Evolutionary conservation across 1,139 yeast genomes (phyloP), one percentile per base, ranked within the genome.

Genomic region (Suhomyces coccinellae): DNA sequence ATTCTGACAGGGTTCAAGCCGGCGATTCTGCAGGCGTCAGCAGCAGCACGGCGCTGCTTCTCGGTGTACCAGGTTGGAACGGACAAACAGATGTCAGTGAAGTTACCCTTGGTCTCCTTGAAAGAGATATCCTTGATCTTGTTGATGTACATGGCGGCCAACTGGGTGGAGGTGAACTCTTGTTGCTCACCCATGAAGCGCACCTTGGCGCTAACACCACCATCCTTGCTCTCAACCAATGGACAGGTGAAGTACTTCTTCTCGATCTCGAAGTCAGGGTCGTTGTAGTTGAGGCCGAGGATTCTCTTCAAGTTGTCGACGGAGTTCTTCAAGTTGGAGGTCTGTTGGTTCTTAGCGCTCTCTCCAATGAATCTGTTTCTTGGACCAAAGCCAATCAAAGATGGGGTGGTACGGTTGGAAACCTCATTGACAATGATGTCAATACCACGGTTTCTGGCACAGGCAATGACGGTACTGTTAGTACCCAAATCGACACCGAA

Each of bases 401-500:
- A 75, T 53, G 99, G 99, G 34, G 99, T 93, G 56, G 95, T 72
- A 73, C 99, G 87, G 84, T 93, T 93, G 47, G 98, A 91, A 43
- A 93, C 99, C 72, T 93, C 99, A 69, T 95, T 95, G 75, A 93
- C 98, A 61, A 93, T 88, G 62, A 95, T 85, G 71, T 93, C 99
- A 67, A 95, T 93, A 65, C 98, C 98, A 78, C 98, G 85, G 82
- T 93, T 93, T 71, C 95, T 87, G 53, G 99, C 99, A 67, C 95
- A 96, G 39, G 97, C 98, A 65, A 93, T 81, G 57, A 91, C 97
- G 53, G 96, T 83, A 79, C 80, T 87, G 77, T 82, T 79, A 76
- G 90, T 90, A 76, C 99, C 99, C 68, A 93, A 85, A 83, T 93
- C 99, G 72, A 93, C 86, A 78, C 99, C 99, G 65, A 93, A 88